These are phyloP conservation scores for Carpinus fangiana DNA, from an alignment of 306 rosid species.

Conservation along the genomic window DNA sequence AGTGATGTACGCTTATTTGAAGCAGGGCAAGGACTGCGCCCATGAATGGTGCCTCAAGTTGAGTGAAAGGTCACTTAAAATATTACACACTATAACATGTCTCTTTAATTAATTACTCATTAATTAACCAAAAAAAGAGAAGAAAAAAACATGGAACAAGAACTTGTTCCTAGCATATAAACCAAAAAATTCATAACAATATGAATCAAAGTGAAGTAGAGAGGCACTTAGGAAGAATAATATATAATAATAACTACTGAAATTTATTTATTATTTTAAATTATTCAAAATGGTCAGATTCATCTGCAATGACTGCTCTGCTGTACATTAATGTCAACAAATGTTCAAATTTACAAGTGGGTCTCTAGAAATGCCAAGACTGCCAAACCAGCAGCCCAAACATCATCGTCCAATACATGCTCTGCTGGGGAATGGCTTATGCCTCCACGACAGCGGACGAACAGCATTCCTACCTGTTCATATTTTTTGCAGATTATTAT, in stretches of 20 bases:
- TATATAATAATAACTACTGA: too few species aligned
- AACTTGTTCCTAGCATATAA: too few species aligned
- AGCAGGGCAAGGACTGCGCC: too few species aligned
- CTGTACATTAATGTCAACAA: slow-evolving; percentile 17
- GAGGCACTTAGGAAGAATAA: too few species aligned
- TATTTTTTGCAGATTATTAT: slow-evolving; percentile 18
- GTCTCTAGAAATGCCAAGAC: slow-evolving; percentile 66
- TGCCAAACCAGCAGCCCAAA: slow-evolving; percentile 86
- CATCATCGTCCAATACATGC: slow-evolving; percentile 72
- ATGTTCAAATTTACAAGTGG: slow-evolving; percentile 27
- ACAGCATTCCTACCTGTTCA: slow-evolving; percentile 86
- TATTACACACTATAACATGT: too few species aligned
- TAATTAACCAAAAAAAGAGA: too few species aligned
- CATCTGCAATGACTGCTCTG: slow-evolving; percentile 29
- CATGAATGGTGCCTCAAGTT: neutral
- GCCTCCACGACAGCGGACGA: slow-evolving; percentile 93
- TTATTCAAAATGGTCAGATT: neutral
- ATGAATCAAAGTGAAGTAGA: neutral
- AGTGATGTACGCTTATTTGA: too few species aligned
- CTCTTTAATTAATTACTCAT: too few species aligned
- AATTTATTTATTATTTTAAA: too few species aligned
- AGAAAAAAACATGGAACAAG: too few species aligned
- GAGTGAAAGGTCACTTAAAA: neutral
- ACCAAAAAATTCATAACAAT: neutral
- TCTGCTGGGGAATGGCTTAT: slow-evolving; percentile 91